These are phyloP conservation scores for Sanguinoderma infundibulare DNA, from an alignment of 1,284 basidiomycete species.

Conservation along the genomic window DNA sequence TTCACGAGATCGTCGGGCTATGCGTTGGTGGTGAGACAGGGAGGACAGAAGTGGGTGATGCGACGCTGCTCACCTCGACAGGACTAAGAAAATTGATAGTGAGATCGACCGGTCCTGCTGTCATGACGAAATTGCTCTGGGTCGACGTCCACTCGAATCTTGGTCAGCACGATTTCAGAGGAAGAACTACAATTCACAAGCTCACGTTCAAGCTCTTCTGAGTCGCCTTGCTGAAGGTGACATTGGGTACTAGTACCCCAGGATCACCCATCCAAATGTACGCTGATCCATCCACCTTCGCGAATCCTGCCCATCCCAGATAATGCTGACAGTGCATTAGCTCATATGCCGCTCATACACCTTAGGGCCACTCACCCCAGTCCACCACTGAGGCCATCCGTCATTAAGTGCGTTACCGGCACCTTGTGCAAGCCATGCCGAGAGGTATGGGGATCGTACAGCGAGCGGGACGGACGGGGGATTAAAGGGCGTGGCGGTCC, in stretches of 20 bases:
- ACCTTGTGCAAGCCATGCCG: constrained; percentile 65
- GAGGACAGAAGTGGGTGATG: no score
- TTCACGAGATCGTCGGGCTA: constrained; percentile 62
- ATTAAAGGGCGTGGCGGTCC: constrained; percentile 62
- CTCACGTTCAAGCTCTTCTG: constrained; percentile 59
- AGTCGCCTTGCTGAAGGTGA: constrained; percentile 48
- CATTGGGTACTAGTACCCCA: constrained; percentile 43
- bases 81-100: constrained; percentile 65
- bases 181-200: background rate
- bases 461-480: constrained; percentile 62
- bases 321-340: constrained; percentile 39
- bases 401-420: constrained; percentile 56
- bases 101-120: constrained; percentile 62
- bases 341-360: background rate
- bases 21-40: constrained; percentile 15
- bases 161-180: background rate
- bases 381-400: constrained; percentile 71
- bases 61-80: constrained; percentile 53
- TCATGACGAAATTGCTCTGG: constrained; percentile 61
- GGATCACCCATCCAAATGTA: constrained; percentile 66
- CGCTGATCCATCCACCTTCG: constrained; percentile 59
- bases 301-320: constrained; percentile 68
- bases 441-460: constrained; percentile 67
- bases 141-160: constrained; percentile 61
- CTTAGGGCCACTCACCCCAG: constrained; percentile 47